Evolutionary conservation across 805 yeast genomes (phyloP), one percentile per base, ranked within the genome.

Genomic region (Lipomyces yamanashiensis): DNA sequence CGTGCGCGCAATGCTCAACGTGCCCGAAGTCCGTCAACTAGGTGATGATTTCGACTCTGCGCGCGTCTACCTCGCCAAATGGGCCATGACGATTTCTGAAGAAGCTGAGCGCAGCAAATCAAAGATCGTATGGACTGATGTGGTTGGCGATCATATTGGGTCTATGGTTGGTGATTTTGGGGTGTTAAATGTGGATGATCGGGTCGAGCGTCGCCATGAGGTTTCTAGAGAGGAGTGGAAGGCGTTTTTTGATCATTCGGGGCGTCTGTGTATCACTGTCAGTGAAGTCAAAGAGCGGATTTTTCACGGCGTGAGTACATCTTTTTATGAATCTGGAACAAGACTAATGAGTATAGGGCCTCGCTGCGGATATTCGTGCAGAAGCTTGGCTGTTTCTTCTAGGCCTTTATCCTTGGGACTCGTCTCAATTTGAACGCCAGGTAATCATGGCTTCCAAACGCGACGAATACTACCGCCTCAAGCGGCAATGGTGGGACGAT

Each of bases 41-140:
- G 90, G 95, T 63, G 89, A 90, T 67, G 98, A 93, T 67, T 95
- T 92, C 73, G 98, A 92, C 72, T 86, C 93, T 57, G 98, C 98
- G 0, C 83, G 92, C 59, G 88, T 92, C 3, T 93, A 91, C 74
- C 79, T 93, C 63, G 98, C 98, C 4, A 92, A 92, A 77, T 95
- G 98, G 98, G 98, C 98, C 0, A 82, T 90, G 70, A 90, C 90
- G 36, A 95, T 95, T 9, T 95, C 93, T 70, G 92, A 92, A 71
- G 96, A 93, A 74, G 95, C 97, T 1, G 92, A 86, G 69, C 83
- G 84, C 61, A 75, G 80, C 71, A 77, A 75, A 64, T 74, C 73
- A 37, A 70, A 72, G 47, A 72, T 79, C 34, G 75, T 76, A 17
- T 77, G 79, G 79, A 72, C 74, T 33, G 77, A 74, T 44, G 69